Evolutionary conservation across 2,329 filamentous ascomycete species (phyloP), one percentile per base, ranked within the genome.

Genomic region (Colletotrichum sublineola): DNA sequence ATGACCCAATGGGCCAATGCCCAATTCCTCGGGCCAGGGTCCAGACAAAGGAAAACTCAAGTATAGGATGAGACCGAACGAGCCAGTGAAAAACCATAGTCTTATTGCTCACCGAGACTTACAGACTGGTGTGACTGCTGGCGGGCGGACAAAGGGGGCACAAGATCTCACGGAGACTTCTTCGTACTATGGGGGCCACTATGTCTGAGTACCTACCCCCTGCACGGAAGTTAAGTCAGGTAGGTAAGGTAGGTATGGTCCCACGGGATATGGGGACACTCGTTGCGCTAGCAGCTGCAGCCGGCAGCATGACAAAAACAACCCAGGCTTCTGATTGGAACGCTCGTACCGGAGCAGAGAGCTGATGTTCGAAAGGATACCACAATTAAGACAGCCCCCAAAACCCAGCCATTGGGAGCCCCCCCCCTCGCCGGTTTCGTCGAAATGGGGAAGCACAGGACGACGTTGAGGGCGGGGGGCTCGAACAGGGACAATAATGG

Each of bases 231-330:
- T 36, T 40, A 24, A 24, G 11, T 9, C 18, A 12, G 7, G 24
- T 55, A 29, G 18, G 60, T 15, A 50, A 14, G 24, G 18, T 46
- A 29, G 18, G 60, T 56, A 46, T 46, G 57, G 64, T 31, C 42
- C 46, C 56, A 71, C 12, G 42, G 20, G 40, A 62, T 52, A 58
- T 53, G 68, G 68, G 36, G 68, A 63, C 68, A 31, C 64, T 42
- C 31, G 38, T 33, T 42, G 18, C 65, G 46, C 69, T 72, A 72
- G 66, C 55, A 46, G 36, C 50, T 48, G 69, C 50, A 46, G 66
- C 56, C 50, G 38, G 66, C 56, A 40, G 66, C n/a, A 72, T 72
- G 69, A 60, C 69, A 69, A 69, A 64, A 61, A 58, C 8, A 42
- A 42, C 2, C 36, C 15, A 20, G 14, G 15, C 42, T 42, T 69